Base-by-base conservation (phyloP, 2,329 filamentous ascomycete species). In the Aspergillus sp. region DNA sequence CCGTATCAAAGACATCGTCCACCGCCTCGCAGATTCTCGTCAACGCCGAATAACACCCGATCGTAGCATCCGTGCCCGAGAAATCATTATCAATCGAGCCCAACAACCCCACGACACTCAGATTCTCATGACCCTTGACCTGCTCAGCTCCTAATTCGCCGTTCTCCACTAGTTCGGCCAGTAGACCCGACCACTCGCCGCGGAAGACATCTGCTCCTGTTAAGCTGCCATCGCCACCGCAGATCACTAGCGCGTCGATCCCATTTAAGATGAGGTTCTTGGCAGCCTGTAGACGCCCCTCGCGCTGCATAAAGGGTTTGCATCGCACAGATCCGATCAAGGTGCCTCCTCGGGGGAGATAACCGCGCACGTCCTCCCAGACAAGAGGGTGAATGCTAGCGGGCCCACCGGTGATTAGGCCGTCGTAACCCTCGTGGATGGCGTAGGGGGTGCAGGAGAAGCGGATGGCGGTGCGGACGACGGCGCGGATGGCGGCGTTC, bases 81-180 rank as follows among this genome's bases (percentile, higher is more conserved):
- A 99, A 89, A 73, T 99, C 94, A 73, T 98, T 99, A 83, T 99
- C 94, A 72, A 98, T 99, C 58, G 92, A 96, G 57, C 94, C 94
- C 26, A 99, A 94, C 55, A 98, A 82, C 53, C 94, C 94, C 56
- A 97, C 94, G 65, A 99, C 96, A 78, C 98, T 98, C 71, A 99
- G 86, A 69, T 95, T 87, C 71, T 85, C 84, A 82, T 91, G 96
- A 3, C 90, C 89, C 47, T 86, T 82, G 59, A 91, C 79, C 72
- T 96, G 88, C 57, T 88, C 84, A 49, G 80, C 71, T 6, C 85
- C 88, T 67, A 96, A 82, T 71, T 93, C 84, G 56, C 87, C 87
- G 3, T 79, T 90, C 52, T 85, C 73, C 36, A 97, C 89, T 61
- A 99, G 85, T 80, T 99, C 94, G 55, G 90, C 81, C 59, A 98